These are phyloP conservation scores for Flaveria sonorensis DNA, from an alignment of 129 eudicot genomes.

Conservation along the genomic window DNA sequence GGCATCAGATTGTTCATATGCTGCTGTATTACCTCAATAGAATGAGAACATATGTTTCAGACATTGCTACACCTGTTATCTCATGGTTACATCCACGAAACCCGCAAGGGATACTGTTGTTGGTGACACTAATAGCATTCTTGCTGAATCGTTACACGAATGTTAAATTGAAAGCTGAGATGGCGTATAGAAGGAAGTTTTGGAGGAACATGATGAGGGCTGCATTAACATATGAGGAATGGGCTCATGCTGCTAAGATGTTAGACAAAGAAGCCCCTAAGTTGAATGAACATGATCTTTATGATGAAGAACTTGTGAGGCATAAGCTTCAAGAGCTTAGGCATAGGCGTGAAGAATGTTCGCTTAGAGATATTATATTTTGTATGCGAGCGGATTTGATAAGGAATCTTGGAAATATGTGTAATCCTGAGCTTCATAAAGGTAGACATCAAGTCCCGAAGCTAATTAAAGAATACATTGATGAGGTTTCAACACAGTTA, in stretches of 20 bases:
- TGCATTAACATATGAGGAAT: slow-evolving; percentile 89
- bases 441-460: slow-evolving; percentile 89
- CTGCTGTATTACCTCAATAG: slow-evolving; percentile 44
- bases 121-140: slow-evolving; percentile 75
- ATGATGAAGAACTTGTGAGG: slow-evolving; percentile 84
- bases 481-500: slow-evolving; percentile 82
- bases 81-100: slow-evolving; percentile 92
- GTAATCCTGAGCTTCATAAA: slow-evolving; percentile 94
- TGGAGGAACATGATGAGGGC: slow-evolving; percentile 95
- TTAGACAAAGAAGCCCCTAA: slow-evolving; percentile 74
- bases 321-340: slow-evolving; percentile 79
- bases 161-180: slow-evolving; percentile 73
- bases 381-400: slow-evolving; percentile 91
- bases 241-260: slow-evolving; percentile 99
- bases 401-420: slow-evolving; percentile 93
- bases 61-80: slow-evolving; percentile 54
- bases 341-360: slow-evolving; percentile 83
- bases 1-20: slow-evolving; percentile 50
- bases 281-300: slow-evolving; percentile 67
- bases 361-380: slow-evolving; percentile 83
- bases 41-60: slow-evolving; percentile 26
- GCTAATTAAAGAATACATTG: slow-evolving; percentile 82
- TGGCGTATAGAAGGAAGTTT: slow-evolving; percentile 85
- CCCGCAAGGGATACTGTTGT: slow-evolving; percentile 83
- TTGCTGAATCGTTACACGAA: slow-evolving; percentile 75